A percentile compares a stretch with the other conserved stretches of the same genome.
Conservation (phyloP, 2,329 filamentous ascomycete species). For the Colletotrichum acutatum region DNA sequence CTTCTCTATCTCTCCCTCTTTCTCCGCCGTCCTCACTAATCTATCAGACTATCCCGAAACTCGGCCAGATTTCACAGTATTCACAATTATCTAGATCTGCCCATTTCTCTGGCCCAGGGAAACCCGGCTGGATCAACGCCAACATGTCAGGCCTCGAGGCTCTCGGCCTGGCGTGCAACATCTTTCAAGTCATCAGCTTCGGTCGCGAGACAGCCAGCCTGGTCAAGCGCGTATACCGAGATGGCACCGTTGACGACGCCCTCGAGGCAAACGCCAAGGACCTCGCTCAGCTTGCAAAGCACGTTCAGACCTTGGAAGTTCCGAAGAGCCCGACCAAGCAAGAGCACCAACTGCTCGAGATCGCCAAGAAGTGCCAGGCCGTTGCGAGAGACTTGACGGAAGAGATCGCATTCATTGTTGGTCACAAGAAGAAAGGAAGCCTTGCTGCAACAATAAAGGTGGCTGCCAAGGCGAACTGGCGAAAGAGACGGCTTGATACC, state of each 20-base stretch:
- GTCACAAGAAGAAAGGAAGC: neutral
- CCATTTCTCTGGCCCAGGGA: too few relatives aligned
- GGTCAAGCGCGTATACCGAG: constrained; percentile 37
- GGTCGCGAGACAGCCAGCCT: constrained; percentile 36
- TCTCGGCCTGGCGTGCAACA: constrained; percentile 41
- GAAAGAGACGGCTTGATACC: constrained; percentile 36
- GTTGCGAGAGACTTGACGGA: neutral
- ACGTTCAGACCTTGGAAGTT: neutral
- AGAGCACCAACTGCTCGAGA: neutral
- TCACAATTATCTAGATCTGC: too few relatives aligned
- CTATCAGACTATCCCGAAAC: too few relatives aligned
- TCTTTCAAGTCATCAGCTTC: constrained; percentile 39
- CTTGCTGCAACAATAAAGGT: neutral
- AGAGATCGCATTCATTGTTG: neutral
- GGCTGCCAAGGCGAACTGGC: constrained; percentile 37
- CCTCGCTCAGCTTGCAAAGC: neutral
- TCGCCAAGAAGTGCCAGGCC: neutral
- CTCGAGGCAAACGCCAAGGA: neutral
- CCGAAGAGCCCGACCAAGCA: neutral
- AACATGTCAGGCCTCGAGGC: constrained; percentile 30
- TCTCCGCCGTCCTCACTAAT: too few relatives aligned
- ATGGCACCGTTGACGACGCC: neutral
- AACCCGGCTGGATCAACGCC: too few relatives aligned
- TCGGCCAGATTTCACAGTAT: too few relatives aligned
- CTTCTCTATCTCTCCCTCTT: too few relatives aligned